Evolutionary conservation across 257 asterid genomes (phyloP).

Genomic region (Solanum lycopersicoides): DNA sequence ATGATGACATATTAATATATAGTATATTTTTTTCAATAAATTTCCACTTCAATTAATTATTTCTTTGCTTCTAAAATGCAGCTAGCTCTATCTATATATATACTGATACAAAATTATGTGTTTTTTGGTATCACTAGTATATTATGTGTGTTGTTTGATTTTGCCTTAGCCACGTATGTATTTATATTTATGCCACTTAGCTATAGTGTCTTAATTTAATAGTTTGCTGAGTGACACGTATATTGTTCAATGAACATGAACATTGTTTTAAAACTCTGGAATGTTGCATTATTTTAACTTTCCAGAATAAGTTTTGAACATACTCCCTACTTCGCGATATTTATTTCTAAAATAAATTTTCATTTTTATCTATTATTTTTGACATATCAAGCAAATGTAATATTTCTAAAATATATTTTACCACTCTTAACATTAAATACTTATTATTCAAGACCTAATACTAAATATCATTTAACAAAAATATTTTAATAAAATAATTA

Average conservation of each 20-base stretch:
- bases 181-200: not conserved
- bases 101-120: not conserved
- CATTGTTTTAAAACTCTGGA: too few species aligned
- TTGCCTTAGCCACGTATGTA: not conserved
- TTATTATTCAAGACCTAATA: too few species aligned
- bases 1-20: not conserved
- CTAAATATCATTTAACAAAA: too few species aligned
- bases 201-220: not conserved
- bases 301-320: too few species aligned
- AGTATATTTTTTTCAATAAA: not conserved
- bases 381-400: rapidly evolving
- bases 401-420: too few species aligned
- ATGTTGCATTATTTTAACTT: not conserved
- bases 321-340: too few species aligned
- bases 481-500: too few species aligned
- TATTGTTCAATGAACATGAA: not conserved
- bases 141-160: not conserved
- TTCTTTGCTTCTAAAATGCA: not conserved
- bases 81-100: not conserved
- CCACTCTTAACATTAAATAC: too few species aligned
- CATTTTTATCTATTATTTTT: rapidly evolving
- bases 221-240: not conserved
- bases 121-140: not conserved
- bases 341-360: too few species aligned
- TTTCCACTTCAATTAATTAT: not conserved